Evolutionary conservation across 805 yeast species (phyloP).

Genomic region (Metschnikowia dekortorum): DNA sequence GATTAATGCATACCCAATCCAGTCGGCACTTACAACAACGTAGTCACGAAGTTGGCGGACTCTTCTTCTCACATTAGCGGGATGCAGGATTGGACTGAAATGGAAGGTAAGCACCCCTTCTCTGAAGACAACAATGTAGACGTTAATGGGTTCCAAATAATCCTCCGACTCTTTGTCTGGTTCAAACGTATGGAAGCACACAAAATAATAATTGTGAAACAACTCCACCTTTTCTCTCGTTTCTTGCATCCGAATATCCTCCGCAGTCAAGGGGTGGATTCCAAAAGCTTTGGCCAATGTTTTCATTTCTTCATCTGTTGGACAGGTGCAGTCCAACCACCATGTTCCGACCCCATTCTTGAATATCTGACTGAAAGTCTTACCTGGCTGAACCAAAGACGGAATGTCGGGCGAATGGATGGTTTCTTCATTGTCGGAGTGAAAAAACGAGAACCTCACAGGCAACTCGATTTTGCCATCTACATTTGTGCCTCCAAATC

Average conservation of each 20-base stretch:
- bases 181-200: slow-evolving; percentile 95
- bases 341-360: slow-evolving; percentile 72
- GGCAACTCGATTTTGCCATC: slow-evolving; percentile 42
- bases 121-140: slow-evolving; percentile 60
- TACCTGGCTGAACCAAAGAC: slow-evolving; percentile 62
- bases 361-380: slow-evolving; percentile 65
- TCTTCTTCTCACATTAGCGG: slow-evolving; percentile 73
- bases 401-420: slow-evolving; percentile 86
- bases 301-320: slow-evolving; percentile 93
- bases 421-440: slow-evolving; percentile 79
- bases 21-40: slow-evolving; percentile 73
- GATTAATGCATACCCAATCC: slow-evolving; percentile 77
- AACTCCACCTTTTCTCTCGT: slow-evolving; percentile 96
- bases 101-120: slow-evolving; percentile 60
- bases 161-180: slow-evolving; percentile 77
- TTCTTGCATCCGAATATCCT: slow-evolving; percentile 94
- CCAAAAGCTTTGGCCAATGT: slow-evolving; percentile 90
- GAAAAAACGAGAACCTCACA: slow-evolving; percentile 79
- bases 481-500: slow-evolving; percentile 37
- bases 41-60: slow-evolving; percentile 75
- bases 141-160: slow-evolving; percentile 69
- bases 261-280: slow-evolving; percentile 96
- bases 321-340: slow-evolving; percentile 96
- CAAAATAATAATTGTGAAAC: slow-evolving; percentile 85
- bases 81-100: slow-evolving; percentile 53